Conservation (phyloP, 2,329 filamentous ascomycete species). For the Phaeosphaeriaceae sp. region DNA sequence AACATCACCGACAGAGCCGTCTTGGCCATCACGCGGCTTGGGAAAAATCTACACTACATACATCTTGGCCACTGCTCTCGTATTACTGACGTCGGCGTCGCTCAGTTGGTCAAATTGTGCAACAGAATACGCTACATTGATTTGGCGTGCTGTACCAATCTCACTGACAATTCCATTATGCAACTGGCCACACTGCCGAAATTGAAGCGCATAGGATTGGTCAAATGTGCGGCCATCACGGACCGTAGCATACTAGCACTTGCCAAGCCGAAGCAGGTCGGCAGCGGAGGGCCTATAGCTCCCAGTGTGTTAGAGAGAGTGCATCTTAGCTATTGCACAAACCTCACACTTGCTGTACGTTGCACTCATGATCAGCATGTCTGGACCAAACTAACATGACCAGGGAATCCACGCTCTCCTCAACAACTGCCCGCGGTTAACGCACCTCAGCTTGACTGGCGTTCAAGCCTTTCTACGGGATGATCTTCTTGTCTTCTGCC, state of each 20-base stretch:
- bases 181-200: conserved; percentile 88
- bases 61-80: conserved; percentile 92
- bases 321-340: conserved; percentile 93
- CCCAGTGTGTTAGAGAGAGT: conserved; percentile 84
- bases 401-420: conserved; percentile 90
- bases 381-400: conserved; percentile 6
- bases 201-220: conserved; percentile 89
- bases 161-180: conserved; percentile 87
- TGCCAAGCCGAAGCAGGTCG: conserved; percentile 68
- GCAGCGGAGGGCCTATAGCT: conserved; percentile 63
- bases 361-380: neutral
- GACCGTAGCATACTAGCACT: conserved; percentile 87
- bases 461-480: conserved; percentile 88
- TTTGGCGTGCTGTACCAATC: conserved; percentile 87
- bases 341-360: conserved; percentile 79
- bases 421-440: conserved; percentile 89
- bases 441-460: conserved; percentile 92
- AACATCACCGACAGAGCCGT: conserved; percentile 91
- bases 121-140: conserved; percentile 98
- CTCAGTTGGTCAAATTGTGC: conserved; percentile 81
- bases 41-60: conserved; percentile 96
- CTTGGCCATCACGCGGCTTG: conserved; percentile 82
- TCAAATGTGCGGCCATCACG: conserved; percentile 91
- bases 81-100: conserved; percentile 89
- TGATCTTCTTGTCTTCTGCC: conserved; percentile 84